Percentiles rank a stretch among this genome's conserved stretches.
Evolutionary conservation across 805 yeast species (phyloP).

Genomic region (Saccharomycopsis vini): DNA sequence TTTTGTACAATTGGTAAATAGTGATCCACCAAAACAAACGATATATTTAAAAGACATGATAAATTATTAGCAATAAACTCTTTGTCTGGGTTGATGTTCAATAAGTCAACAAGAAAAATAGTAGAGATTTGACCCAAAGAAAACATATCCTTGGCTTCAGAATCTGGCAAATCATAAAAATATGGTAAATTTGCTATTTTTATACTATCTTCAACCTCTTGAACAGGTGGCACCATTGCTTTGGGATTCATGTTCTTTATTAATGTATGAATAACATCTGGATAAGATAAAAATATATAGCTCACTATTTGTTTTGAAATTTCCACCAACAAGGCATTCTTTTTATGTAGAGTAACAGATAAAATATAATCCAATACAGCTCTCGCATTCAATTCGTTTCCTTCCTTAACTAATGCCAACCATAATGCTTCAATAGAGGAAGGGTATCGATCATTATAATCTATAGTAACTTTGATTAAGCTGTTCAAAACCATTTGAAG

Average conservation of each 20-base stretch:
- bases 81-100: conserved; percentile 44
- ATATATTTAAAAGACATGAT: conserved; percentile 69
- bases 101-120: conserved; percentile 74
- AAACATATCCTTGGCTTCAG: conserved; percentile 59
- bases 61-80: conserved; percentile 52
- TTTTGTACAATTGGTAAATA: conserved; percentile 76
- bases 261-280: conserved; percentile 50
- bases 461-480: conserved; percentile 75
- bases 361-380: conserved; percentile 65
- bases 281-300: conserved; percentile 54
- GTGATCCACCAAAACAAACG: conserved; percentile 79
- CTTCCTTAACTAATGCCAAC: conserved; percentile 87
- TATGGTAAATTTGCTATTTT: conserved; percentile 50
- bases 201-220: conserved; percentile 17
- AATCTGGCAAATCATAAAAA: conserved; percentile 45
- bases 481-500: conserved; percentile 69
- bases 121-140: conserved; percentile 83
- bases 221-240: conserved; percentile 74
- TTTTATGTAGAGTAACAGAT: conserved; percentile 55
- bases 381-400: conserved; percentile 58
- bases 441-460: conserved; percentile 62
- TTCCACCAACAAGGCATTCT: conserved; percentile 68
- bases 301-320: conserved; percentile 75
- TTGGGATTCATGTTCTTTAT: conserved; percentile 71
- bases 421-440: conserved; percentile 90